phyloP scores from a whole-genome alignment of 257 asterid genomes.

The Solanum chiquidenum region DNA sequence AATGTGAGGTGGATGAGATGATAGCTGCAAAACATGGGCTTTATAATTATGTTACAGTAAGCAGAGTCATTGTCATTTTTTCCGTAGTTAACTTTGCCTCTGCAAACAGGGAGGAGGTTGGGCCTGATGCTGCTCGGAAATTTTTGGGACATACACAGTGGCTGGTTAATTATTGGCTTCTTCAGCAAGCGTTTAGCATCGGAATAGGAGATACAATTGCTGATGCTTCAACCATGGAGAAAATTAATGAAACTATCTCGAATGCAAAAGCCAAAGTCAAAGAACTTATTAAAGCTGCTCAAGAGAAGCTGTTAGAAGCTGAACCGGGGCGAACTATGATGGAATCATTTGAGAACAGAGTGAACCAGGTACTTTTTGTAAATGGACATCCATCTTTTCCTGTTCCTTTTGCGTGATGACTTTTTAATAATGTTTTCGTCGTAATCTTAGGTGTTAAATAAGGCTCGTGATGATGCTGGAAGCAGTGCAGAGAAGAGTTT shows the following conservation, averaged over 20 bases:
- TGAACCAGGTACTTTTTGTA: constrained; percentile 59
- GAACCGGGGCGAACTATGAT: constrained; percentile 98
- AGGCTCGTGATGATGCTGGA: constrained; percentile 99
- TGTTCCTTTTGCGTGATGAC: background rate
- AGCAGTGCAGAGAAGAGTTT: constrained; percentile 96
- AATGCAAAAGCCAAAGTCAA: constrained; percentile 87
- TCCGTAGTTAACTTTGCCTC: background rate
- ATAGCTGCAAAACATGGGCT: background rate
- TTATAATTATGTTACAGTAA: background rate
- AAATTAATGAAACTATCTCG: constrained; percentile 70
- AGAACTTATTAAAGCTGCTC: constrained; percentile 62
- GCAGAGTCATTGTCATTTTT: background rate
- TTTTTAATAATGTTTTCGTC: background rate
- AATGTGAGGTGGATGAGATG: background rate
- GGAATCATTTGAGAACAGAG: constrained; percentile 97
- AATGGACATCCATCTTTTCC: background rate
- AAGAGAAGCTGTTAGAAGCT: constrained; percentile 79
- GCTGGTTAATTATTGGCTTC: constrained; percentile 98
- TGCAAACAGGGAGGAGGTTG: constrained; percentile 91
- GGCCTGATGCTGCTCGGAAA: constrained; percentile 99
- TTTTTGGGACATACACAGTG: constrained; percentile 98
- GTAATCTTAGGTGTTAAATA: constrained; percentile 76
- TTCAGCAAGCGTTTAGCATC: constrained; percentile 89
- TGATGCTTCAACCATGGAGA: constrained; percentile 87
- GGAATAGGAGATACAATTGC: constrained; percentile 99